Evolutionary conservation across 2,329 filamentous ascomycete species (phyloP).

Genomic region (Trichoderma sp.): DNA sequence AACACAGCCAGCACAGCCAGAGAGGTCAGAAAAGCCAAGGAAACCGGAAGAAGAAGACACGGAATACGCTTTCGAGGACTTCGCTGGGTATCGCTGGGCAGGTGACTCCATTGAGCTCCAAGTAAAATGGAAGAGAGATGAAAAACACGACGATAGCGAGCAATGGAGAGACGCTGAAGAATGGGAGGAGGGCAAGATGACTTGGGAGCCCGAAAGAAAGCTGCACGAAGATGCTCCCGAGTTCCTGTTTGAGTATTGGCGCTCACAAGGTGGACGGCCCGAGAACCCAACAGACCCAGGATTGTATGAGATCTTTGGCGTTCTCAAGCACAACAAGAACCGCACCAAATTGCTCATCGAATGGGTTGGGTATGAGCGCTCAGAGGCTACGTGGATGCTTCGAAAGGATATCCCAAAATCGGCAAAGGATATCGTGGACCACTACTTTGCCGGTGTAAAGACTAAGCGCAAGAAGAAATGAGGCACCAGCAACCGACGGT

Average conservation of each 20-base stretch:
- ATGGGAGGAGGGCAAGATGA: slow-evolving; percentile 30
- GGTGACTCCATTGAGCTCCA: slow-evolving; percentile 34
- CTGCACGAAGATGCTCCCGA: slow-evolving; percentile 38
- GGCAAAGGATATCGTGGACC: slow-evolving; percentile 31
- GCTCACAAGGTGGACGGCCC: slow-evolving; percentile 34
- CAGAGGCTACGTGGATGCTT: slow-evolving; percentile 36
- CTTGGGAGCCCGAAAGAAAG: slow-evolving; percentile 39
- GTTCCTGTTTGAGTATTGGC: slow-evolving; percentile 38
- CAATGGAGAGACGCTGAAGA: background rate
- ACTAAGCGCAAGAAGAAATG: background rate
- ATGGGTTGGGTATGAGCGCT: slow-evolving; percentile 38
- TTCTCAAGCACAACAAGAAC: slow-evolving; percentile 35
- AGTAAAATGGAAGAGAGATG: slow-evolving; percentile 31
- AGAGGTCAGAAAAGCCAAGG: background rate
- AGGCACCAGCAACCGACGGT: background rate
- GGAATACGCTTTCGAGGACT: slow-evolving; percentile 28
- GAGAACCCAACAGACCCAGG: slow-evolving; percentile 34
- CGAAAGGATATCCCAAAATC: slow-evolving; percentile 30
- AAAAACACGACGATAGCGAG: background rate
- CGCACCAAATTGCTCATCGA: slow-evolving; percentile 36
- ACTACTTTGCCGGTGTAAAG: slow-evolving; percentile 30
- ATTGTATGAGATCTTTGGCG: slow-evolving; percentile 37
- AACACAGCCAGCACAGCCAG: background rate
- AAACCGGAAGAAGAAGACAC: background rate
- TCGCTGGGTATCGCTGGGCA: slow-evolving; percentile 34